phyloP scores from a whole-genome alignment of 495 filamentous ascomycete species.

The Penicillium tannophilum region DNA sequence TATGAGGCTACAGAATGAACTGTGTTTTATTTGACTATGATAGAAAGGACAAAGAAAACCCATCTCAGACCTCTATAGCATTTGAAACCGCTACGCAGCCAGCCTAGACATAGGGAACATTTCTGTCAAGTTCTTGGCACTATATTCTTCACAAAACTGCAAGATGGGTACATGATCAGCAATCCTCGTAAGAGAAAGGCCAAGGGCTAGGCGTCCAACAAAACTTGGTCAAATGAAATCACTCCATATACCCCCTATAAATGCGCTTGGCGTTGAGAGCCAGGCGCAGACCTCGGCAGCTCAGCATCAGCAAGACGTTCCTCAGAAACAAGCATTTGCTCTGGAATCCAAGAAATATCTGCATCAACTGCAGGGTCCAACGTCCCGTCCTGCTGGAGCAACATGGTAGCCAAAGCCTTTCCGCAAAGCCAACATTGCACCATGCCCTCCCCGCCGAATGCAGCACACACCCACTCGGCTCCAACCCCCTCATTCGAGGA shows the following conservation, averaged over 20 bases:
- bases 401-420: conserved; percentile 65
- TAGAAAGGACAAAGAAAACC: too few relatives aligned
- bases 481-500: conserved; percentile 29
- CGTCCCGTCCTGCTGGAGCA: conserved; percentile 43
- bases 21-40: too few relatives aligned
- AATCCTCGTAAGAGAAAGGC: too few relatives aligned
- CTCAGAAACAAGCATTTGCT: conserved; percentile 48
- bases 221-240: background rate
- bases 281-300: conserved; percentile 21
- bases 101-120: too few relatives aligned
- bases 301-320: conserved; percentile 31
- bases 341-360: conserved; percentile 44
- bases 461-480: conserved; percentile 59
- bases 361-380: conserved; percentile 21
- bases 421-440: conserved; percentile 72
- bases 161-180: too few relatives aligned
- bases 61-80: too few relatives aligned
- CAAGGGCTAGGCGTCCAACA: background rate
- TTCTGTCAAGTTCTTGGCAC: too few relatives aligned
- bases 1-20: too few relatives aligned
- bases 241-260: conserved; percentile 7
- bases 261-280: conserved; percentile 11
- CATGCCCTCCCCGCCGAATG: conserved; percentile 81
- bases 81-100: too few relatives aligned
- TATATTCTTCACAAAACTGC: too few relatives aligned